These are phyloP conservation scores for Fusarium cicatricum DNA, from an alignment of 2,329 filamentous ascomycete genomes.

Conservation along the genomic window DNA sequence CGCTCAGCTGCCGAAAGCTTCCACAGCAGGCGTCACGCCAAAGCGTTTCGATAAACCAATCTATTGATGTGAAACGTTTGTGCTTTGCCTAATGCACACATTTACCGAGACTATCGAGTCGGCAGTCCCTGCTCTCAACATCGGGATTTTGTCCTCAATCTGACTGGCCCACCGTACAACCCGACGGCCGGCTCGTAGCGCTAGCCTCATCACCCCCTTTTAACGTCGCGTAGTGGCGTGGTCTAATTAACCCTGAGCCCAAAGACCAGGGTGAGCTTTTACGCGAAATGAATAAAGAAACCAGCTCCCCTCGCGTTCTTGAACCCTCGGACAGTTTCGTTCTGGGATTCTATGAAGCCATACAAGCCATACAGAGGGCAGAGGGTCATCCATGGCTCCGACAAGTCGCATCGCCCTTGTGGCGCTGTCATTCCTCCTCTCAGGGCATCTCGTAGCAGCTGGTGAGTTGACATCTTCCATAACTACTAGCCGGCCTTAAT, in stretches of 20 bases:
- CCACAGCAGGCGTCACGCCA: no score
- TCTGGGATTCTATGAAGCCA: slow-evolving; percentile 1
- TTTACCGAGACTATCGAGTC: no score
- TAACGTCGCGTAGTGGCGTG: slow-evolving; percentile 36
- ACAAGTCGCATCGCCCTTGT: slow-evolving; percentile 36
- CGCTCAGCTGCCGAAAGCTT: no score
- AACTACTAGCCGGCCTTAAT: not conserved
- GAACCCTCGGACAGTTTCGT: slow-evolving; percentile 13
- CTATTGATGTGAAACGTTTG: no score
- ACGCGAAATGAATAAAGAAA: slow-evolving; percentile 42
- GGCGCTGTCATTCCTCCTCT: slow-evolving; percentile 38
- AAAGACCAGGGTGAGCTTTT: slow-evolving; percentile 23
- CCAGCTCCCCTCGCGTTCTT: not conserved
- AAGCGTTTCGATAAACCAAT: no score
- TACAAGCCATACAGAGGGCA: slow-evolving; percentile 30
- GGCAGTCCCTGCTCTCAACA: not conserved
- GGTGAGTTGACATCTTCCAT: slow-evolving; percentile 24
- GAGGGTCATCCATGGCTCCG: slow-evolving; percentile 36
- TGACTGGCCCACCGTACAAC: no score
- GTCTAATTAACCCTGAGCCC: slow-evolving; percentile 26
- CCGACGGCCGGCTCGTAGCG: no score
- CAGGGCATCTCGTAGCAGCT: slow-evolving; percentile 32
- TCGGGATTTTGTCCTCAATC: slow-evolving; percentile 24
- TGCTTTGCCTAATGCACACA: no score
- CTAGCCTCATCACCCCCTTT: no score